Conservation (phyloP, 305 asterid genomes). For the Fraxinus latifolia region DNA sequence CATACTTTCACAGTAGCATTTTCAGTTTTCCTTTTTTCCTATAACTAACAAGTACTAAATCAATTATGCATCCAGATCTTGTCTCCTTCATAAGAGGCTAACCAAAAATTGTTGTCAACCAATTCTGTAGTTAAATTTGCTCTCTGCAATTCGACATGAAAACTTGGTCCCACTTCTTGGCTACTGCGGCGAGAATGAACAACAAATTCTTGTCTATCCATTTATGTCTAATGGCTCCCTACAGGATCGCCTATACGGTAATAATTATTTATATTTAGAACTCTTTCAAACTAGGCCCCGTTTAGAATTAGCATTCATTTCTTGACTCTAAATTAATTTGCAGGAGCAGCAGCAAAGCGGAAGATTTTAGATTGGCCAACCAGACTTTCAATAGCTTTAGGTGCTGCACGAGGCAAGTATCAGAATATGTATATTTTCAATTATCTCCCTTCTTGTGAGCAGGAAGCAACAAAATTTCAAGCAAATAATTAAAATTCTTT, state of each 20-base stretch:
- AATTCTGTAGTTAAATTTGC: conserved; percentile 68
- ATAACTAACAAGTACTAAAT: background rate
- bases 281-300: conserved; percentile 2
- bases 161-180: conserved; percentile 81
- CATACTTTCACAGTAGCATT: background rate
- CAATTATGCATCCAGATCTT: background rate
- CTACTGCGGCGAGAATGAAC: conserved; percentile 84
- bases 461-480: background rate
- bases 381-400: conserved; percentile 79
- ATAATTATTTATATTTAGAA: background rate
- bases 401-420: conserved; percentile 89
- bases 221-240: conserved; percentile 85
- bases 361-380: conserved; percentile 83
- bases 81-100: conserved; percentile 5
- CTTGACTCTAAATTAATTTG: conserved; percentile 20
- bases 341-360: conserved; percentile 85
- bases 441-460: background rate
- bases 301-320: conserved; percentile 20
- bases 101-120: conserved; percentile 5
- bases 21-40: background rate
- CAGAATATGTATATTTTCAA: conserved; percentile 17
- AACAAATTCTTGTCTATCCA: conserved; percentile 86
- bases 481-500: background rate
- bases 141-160: conserved; percentile 70
- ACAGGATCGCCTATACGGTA: conserved; percentile 92